Conservation (phyloP, 1,284 basidiomycete species). For the Ganoderma meredithae region DNA sequence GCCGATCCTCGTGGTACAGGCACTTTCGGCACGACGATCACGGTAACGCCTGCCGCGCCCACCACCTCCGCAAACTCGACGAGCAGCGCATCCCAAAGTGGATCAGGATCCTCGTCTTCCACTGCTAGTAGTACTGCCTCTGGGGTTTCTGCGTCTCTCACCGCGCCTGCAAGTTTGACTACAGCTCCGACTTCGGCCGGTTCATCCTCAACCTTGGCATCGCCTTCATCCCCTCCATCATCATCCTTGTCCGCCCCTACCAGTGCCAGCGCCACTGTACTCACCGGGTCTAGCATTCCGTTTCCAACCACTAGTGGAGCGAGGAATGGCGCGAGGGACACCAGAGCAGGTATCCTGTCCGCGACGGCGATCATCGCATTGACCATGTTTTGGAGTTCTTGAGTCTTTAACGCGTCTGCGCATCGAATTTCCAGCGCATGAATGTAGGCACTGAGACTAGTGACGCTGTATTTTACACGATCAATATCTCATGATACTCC, state of each 20-base stretch:
- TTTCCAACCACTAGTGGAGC: background rate
- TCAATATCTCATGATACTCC: background rate
- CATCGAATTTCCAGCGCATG: background rate
- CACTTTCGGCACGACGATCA: slow-evolving; percentile 1
- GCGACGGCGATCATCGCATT: background rate
- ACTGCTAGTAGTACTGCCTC: background rate
- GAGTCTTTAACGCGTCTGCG: background rate
- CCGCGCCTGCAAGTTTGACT: background rate
- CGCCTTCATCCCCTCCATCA: background rate
- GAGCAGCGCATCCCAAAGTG: background rate
- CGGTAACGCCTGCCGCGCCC: slow-evolving; percentile 4
- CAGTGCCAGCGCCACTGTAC: background rate
- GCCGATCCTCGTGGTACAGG: slow-evolving; percentile 15
- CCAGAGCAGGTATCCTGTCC: background rate
- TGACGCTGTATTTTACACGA: background rate
- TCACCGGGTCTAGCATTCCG: background rate
- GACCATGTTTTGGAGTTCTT: background rate
- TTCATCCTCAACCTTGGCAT: background rate
- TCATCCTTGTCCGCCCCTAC: background rate
- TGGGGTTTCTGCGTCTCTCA: background rate
- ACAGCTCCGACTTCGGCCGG: background rate
- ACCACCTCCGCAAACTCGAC: background rate
- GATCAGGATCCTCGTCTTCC: background rate
- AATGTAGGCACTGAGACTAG: too few relatives aligned
- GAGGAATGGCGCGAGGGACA: background rate